Conservation (phyloP, 2,329 filamentous ascomycete genomes). For the Diaporthe sp. region DNA sequence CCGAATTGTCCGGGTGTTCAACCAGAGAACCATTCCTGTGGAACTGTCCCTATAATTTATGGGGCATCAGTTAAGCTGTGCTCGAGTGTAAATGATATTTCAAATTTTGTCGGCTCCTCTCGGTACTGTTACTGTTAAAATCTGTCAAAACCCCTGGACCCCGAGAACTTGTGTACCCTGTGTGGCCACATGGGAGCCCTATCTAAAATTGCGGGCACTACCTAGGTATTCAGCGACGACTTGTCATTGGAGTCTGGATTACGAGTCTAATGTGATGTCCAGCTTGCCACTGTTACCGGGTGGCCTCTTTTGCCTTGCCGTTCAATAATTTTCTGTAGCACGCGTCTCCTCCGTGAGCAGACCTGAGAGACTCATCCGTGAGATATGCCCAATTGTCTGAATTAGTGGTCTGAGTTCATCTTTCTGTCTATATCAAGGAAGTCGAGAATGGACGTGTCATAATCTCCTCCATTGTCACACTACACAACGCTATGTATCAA, state of each 20-base stretch:
- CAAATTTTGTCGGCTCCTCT: not conserved
- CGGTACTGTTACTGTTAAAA: not conserved
- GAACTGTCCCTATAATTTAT: not conserved
- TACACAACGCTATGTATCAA: not conserved
- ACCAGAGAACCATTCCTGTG: not conserved
- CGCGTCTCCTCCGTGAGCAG: not conserved
- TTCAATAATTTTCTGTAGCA: not conserved
- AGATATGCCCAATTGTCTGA: too few relatives aligned
- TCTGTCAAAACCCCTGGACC: too few relatives aligned
- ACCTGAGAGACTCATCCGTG: not conserved
- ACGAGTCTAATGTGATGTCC: not conserved
- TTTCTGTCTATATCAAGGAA: not conserved
- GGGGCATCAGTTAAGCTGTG: not conserved
- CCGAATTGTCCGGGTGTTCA: not conserved
- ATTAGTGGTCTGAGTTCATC: too few relatives aligned
- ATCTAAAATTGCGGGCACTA: too few relatives aligned
- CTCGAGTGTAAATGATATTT: not conserved
- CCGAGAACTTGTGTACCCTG: too few relatives aligned
- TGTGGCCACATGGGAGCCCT: not conserved
- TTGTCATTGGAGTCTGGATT: too few relatives aligned
- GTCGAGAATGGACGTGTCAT: fast-evolving
- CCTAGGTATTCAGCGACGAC: not conserved
- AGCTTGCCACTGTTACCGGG: not conserved
- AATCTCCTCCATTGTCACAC: not conserved
- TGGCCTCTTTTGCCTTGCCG: too few relatives aligned